Base-by-base conservation (phyloP, 371 early-diverging fungal species). In the Rhizopus delemar region DNA sequence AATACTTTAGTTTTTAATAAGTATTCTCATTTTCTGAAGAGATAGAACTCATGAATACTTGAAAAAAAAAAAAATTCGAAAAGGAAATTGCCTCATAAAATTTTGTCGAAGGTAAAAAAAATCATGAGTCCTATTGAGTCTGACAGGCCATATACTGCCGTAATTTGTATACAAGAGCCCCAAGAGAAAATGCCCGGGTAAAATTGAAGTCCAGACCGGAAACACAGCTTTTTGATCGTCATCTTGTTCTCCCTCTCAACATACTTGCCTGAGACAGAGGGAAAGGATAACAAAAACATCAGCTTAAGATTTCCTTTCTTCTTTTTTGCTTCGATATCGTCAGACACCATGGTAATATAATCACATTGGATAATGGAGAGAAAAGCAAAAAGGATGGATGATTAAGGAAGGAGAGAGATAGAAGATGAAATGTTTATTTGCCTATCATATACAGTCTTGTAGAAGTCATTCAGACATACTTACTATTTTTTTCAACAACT, bases 241-340 rank as follows among this genome's bases (percentile, higher is more conserved):
- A 15, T 29, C 16, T 48, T 29, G 16, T 48, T 9, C 9, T 29
- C 3, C 48, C 48, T 15, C 11, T n/a, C 15, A 28, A 28, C 5
- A 48, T 48, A 11, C 7, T 22, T 22, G 9, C 48, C 22, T 0
- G 15, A n/a, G 29, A 41, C 5, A 2, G 38, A 36, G 28, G 7
- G 16, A 36, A 53, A 39, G 22, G 22, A 11, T 36, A 53, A 39
- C 38, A 53, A 39, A 41, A 41, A 41, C 15, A 53, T 15, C 32
- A 29, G 41, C 28, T 22, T 36, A n/a, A 35, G 41, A 62, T 35
- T 52, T 53, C 60, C 43, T 43, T 53, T 53, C 57, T 52, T 56
- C 56, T 62, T 62, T 54, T 41, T 62, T 57, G 51, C 52, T 56
- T 61, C 51, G 52, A 62, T 62, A 62, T 62, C 63, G 63, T 57